A percentile compares a stretch with the other conserved stretches of the same genome.
These are phyloP conservation scores for Glycine latifolia DNA, from an alignment of 306 rosid species.

Conservation along the genomic window DNA sequence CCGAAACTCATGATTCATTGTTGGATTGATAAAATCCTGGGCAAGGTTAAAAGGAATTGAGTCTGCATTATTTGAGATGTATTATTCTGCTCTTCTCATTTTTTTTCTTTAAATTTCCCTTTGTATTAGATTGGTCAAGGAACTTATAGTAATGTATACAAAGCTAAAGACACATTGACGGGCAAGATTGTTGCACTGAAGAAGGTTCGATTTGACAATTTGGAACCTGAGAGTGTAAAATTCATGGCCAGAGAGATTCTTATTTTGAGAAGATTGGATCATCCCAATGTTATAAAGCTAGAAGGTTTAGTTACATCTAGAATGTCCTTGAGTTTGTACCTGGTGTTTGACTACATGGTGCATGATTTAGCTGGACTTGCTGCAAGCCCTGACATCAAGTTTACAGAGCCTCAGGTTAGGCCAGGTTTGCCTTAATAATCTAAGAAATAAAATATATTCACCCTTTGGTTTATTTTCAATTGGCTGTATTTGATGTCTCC, in stretches of 20 bases:
- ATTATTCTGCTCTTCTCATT: constrained; percentile 26
- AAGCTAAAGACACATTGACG: constrained; percentile 82
- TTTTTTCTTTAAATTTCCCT: constrained; percentile 32
- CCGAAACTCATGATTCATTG: constrained; percentile 34
- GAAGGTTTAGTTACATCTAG: constrained; percentile 97
- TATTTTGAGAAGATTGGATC: constrained; percentile 86
- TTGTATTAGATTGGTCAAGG: constrained; percentile 88
- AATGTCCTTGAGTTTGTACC: constrained; percentile 96
- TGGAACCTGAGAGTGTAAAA: constrained; percentile 96
- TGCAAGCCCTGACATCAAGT: constrained; percentile 87
- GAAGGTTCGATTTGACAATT: constrained; percentile 95
- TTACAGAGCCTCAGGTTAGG: constrained; percentile 93
- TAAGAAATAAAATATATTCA: constrained; percentile 5
- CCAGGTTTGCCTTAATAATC: constrained; percentile 47
- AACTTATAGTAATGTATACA: constrained; percentile 96
- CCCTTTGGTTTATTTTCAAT: constrained; percentile 34
- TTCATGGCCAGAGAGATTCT: constrained; percentile 98
- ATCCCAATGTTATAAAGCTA: constrained; percentile 89
- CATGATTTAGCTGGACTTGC: constrained; percentile 98
- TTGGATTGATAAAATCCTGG: constrained; percentile 17
- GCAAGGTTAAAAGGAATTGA: constrained; percentile 20
- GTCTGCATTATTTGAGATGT: constrained; percentile 30
- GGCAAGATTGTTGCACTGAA: constrained; percentile 94
- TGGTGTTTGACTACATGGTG: constrained; percentile 90
- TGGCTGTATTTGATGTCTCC: constrained; percentile 42